Conservation (phyloP, 192 early-diverging fungal species). For the Paraglomus brasilianum region DNA sequence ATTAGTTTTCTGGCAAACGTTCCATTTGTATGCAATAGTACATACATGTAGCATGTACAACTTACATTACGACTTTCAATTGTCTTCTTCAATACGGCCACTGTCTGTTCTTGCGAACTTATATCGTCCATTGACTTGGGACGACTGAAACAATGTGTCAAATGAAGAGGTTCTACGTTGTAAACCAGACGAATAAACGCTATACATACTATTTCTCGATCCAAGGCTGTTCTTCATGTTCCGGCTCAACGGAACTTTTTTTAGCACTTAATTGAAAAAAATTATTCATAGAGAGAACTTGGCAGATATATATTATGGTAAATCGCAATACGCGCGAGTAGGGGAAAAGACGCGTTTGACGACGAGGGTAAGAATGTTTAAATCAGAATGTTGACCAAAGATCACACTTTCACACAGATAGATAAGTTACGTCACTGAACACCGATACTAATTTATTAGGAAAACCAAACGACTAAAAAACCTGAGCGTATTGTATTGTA, state of each 20-base stretch:
- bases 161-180: not conserved
- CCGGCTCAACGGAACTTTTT: not conserved
- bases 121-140: slow-evolving; percentile 86
- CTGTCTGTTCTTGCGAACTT: slow-evolving; percentile 87
- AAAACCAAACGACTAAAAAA: too few relatives aligned
- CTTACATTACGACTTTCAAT: slow-evolving; percentile 86
- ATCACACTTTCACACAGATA: too few relatives aligned
- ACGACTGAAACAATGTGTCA: slow-evolving; percentile 49
- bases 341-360: too few relatives aligned
- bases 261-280: too few relatives aligned
- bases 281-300: too few relatives aligned
- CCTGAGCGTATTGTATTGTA: too few relatives aligned
- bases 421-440: too few relatives aligned
- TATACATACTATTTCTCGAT: slow-evolving; percentile 82
- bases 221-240: slow-evolving; percentile 60
- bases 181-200: not conserved
- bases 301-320: too few relatives aligned
- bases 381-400: too few relatives aligned
- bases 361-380: too few relatives aligned
- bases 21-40: not conserved
- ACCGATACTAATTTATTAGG: too few relatives aligned
- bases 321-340: too few relatives aligned
- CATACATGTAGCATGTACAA: not conserved
- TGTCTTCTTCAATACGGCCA: slow-evolving; percentile 77
- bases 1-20: not conserved